Base-by-base conservation (phyloP, 2,329 filamentous ascomycete species). In the Dissoconium aciculare region DNA sequence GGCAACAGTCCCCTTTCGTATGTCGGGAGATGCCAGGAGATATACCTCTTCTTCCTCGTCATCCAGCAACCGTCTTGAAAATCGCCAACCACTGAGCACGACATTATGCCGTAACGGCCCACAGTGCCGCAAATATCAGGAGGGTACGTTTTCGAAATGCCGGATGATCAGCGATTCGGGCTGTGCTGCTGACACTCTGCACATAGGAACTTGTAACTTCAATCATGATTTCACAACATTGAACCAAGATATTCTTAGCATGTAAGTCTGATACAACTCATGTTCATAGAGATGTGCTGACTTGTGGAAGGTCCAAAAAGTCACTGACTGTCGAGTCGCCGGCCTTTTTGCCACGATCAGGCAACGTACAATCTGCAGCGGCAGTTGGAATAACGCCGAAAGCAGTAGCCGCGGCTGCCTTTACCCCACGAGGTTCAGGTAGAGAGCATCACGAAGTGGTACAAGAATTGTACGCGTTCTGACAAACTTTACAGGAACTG, bases 251-350 rank as follows among this genome's bases (percentile, higher is more conserved):
- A 49, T 47, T n/a, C 36, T 45, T 28, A 39, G 26, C 33, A 38
- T 38, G 45, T 48, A 26, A 39, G 46, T 42, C 15, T n/a, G 15
- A n/a, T n/a, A n/a, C n/a, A n/a, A n/a, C 14, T 14, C 8, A 23
- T 23, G 19, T 23, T 23, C 8, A 23, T 23, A 8, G n/a, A 24
- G 17, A 32, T 32, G 34, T 27, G 29, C 31, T 40, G 25, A 43
- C 14, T 13, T 15, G n/a, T 14, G 17, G 13, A 31, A 47, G 41
- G 9, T 31, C 39, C 14, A 83, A 82, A 57, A 89, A 84, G 56
- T 66, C 78, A 15, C 41, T 98, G 43, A 98, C 92, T 55, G 89
- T 93, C 50, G 89, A 95, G 49, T 95, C 89, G 5, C 87, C 89
- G 9, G 82, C 87, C 28, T 98, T 98, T 27, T 58, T 63, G 35